A percentile compares a stretch with the other conserved stretches of the same genome.
Conservation (phyloP, 768 basidiomycete genomes). For the Calocybe indica region DNA sequence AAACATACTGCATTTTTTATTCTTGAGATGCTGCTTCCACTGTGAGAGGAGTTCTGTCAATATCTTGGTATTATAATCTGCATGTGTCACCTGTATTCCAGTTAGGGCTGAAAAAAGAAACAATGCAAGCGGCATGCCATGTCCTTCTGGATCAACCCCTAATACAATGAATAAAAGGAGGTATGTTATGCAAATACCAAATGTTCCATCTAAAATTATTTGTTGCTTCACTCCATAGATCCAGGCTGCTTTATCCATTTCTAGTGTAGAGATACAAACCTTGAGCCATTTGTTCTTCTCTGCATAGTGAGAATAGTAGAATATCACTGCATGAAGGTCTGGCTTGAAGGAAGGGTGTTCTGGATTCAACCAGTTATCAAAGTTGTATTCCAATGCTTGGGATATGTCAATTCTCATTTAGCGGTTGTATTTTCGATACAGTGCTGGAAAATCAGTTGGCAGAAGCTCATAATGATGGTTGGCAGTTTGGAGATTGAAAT, state of each 20-base stretch:
- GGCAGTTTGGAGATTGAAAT: no score
- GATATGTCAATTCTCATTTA: no score
- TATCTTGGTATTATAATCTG: conserved; percentile 12
- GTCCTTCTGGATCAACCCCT: conserved; percentile 17
- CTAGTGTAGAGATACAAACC: conserved; percentile 23
- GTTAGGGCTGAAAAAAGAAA: conserved; percentile 10
- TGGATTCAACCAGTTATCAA: conserved; percentile 11
- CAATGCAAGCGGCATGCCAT: conserved; percentile 25
- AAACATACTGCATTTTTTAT: conserved; percentile 10
- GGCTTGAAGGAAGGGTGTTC: no score
- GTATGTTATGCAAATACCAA: conserved; percentile 13
- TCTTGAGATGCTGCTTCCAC: conserved; percentile 6
- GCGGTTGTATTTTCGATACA: no score
- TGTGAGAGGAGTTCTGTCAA: conserved; percentile 4
- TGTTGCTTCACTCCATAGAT: conserved; percentile 14
- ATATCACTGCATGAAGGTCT: no score
- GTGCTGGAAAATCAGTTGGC: no score
- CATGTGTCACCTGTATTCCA: conserved; percentile 7
- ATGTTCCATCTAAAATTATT: conserved; percentile 16
- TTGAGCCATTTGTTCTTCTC: conserved; percentile 16
- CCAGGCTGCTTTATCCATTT: conserved; percentile 16
- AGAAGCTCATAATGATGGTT: no score
- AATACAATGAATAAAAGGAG: conserved; percentile 26
- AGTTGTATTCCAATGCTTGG: neutral
- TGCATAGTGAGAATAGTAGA: conserved; percentile 17